These are phyloP conservation scores for grape (Vitis vinifera) DNA, from an alignment of 164 flowering plant genomes.

Conservation along the genomic window DNA sequence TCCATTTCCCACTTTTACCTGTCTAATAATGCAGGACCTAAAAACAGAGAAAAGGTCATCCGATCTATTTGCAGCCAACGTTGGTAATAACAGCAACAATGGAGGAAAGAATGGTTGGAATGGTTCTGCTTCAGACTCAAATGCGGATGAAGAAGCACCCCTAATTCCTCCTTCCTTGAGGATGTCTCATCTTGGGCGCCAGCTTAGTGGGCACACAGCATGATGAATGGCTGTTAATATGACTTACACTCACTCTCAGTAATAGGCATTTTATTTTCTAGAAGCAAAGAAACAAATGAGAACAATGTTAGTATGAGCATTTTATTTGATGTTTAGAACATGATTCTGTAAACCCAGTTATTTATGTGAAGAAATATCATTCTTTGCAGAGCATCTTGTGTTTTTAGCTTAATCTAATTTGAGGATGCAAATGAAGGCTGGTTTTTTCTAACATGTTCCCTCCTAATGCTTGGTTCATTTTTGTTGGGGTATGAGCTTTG, in stretches of 20 bases:
- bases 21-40: slow-evolving; percentile 53
- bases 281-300: neutral
- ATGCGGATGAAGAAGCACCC: slow-evolving; percentile 80
- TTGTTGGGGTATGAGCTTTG: no score
- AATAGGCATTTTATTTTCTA: neutral
- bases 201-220: slow-evolving; percentile 45
- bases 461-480: no score
- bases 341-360: no score
- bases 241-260: no score
- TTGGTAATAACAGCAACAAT: slow-evolving; percentile 29
- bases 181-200: slow-evolving; percentile 78
- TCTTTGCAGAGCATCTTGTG: neutral
- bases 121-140: slow-evolving; percentile 31
- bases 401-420: neutral
- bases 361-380: neutral
- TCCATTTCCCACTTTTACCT: neutral
- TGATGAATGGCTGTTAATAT: slow-evolving; percentile 8
- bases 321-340: no score
- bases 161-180: slow-evolving; percentile 55
- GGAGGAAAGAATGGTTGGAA: slow-evolving; percentile 33
- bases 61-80: slow-evolving; percentile 35
- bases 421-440: neutral
- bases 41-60: slow-evolving; percentile 86
- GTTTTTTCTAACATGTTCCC: neutral
- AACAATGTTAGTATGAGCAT: neutral